Percentiles rank a stretch among this genome's conserved stretches.
Evolutionary conservation across 257 asterid species (phyloP).

Genomic region (Leonotis leonurus): DNA sequence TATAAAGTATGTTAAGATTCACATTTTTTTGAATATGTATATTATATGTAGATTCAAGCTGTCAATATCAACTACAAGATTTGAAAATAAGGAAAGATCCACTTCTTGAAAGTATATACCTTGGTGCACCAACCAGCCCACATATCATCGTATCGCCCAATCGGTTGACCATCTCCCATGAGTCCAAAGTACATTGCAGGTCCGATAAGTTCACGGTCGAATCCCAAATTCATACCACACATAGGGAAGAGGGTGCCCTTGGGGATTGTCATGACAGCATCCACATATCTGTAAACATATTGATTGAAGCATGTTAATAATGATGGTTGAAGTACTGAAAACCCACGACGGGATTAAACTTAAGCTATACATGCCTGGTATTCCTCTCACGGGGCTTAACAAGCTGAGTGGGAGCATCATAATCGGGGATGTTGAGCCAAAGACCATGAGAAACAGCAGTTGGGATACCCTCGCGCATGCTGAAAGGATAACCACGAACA

Average conservation of each 20-base stretch:
- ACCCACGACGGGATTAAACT: background rate
- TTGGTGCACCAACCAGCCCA: conserved; percentile 92
- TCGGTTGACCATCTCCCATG: conserved; percentile 90
- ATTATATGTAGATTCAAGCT: too few species aligned
- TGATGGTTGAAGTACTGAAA: background rate
- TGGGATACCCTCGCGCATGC: conserved; percentile 65
- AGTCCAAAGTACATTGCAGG: conserved; percentile 94
- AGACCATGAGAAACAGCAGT: conserved; percentile 78
- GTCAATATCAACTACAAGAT: too few species aligned
- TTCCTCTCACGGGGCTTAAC: conserved; percentile 84
- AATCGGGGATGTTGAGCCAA: conserved; percentile 82
- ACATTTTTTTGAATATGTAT: background rate
- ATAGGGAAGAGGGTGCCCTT: conserved; percentile 70
- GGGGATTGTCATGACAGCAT: conserved; percentile 74
- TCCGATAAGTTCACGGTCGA: conserved; percentile 71
- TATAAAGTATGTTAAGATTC: background rate
- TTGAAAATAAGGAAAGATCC: background rate
- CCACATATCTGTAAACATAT: conserved; percentile 52
- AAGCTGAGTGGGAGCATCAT: conserved; percentile 83
- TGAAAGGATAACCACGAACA: conserved; percentile 86
- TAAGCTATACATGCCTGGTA: conserved; percentile 30
- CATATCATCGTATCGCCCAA: conserved; percentile 84
- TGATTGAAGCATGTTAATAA: conserved; percentile 1
- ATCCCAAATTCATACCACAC: conserved; percentile 79
- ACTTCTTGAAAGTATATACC: conserved; percentile 26